Base-by-base conservation (phyloP, 2,329 filamentous ascomycete genomes). In the Colletotrichum destructivum region DNA sequence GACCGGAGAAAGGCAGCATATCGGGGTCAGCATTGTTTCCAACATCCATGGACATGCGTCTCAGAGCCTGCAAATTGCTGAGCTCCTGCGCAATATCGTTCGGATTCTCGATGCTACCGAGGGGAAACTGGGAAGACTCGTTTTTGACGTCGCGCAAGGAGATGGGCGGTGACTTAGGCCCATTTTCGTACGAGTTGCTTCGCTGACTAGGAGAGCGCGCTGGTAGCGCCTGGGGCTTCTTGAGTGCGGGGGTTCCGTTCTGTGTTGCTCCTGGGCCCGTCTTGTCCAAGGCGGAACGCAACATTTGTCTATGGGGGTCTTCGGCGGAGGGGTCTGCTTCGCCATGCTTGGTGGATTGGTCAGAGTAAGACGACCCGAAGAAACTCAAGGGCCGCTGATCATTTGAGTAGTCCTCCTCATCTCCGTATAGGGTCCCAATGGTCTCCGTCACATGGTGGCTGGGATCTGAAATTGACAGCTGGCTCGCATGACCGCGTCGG, bases 31-130 rank as follows among this genome's bases (percentile, higher is more conserved):
- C 89, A 55, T 85, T 89, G 74, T 89, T 97, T 84, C 84, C 90
- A 76, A 97, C 94, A 80, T 97, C 95, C 95, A 98, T 98, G 23
- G 95, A 98, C 91, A 98, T 94, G 75, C 95, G 90, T 76, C 95
- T 90, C 73, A 98, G 89, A 2, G 95, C 95, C 81, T 97, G 95
- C 72, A 98, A 84, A 78, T 98, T 98, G 85, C 93, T 97, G 76
- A 98, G 85, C 83, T 98, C 95, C 83, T 97, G 94, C 35, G 94
- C 94, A 71, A 98, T 94, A 73, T 95, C 94, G 71, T 92, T 95
- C 0, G 95, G 93, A 78, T 96, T 93, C 74, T 95, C 95, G 80
- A 98, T 96, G 81, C 96, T 96, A 78, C 95, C 94, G 74, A 97
- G 89, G 76, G 96, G 91, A 77, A 95, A 96, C 74, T 96, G 89